Evolutionary conservation across 129 eudicot species (phyloP).

Genomic region (Solidago caesia): DNA sequence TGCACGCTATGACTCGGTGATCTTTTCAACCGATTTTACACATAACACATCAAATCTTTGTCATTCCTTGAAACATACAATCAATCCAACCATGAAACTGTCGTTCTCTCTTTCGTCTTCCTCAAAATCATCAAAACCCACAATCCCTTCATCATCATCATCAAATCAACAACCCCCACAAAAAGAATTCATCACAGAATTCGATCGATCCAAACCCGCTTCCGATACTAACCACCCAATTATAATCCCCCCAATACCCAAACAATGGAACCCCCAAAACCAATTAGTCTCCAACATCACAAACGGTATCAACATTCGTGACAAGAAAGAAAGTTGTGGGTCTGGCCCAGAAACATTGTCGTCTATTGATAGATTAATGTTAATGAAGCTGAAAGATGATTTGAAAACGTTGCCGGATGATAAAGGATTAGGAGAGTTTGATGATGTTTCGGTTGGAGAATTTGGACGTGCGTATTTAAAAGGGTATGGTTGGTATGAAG

Average conservation of each 20-base stretch:
- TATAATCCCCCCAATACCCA: slow-evolving; percentile 55
- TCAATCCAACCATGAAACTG: slow-evolving; percentile 19
- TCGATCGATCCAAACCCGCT: slow-evolving; percentile 43
- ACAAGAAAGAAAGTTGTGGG: not conserved
- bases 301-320: slow-evolving; percentile 51
- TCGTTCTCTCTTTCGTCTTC: slow-evolving; percentile 30
- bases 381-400: slow-evolving; percentile 58
- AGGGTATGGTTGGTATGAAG: slow-evolving; percentile 83
- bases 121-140: slow-evolving; percentile 15
- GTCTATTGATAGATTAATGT: slow-evolving; percentile 37
- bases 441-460: slow-evolving; percentile 57
- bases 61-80: not conserved
- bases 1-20: too few species aligned
- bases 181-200: slow-evolving; percentile 44
- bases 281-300: slow-evolving; percentile 28
- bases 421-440: slow-evolving; percentile 46
- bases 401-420: slow-evolving; percentile 55
- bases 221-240: slow-evolving; percentile 10
- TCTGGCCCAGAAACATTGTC: not conserved
- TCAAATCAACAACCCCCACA: slow-evolving; percentile 5
- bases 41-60: too few species aligned
- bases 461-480: slow-evolving; percentile 59
- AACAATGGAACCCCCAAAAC: slow-evolving; percentile 44
- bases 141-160: slow-evolving; percentile 17
- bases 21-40: too few species aligned